Evolutionary conservation across 306 rosid genomes (phyloP), one percentile per base, ranked within the genome.

Genomic region (Cicer judaicum): DNA sequence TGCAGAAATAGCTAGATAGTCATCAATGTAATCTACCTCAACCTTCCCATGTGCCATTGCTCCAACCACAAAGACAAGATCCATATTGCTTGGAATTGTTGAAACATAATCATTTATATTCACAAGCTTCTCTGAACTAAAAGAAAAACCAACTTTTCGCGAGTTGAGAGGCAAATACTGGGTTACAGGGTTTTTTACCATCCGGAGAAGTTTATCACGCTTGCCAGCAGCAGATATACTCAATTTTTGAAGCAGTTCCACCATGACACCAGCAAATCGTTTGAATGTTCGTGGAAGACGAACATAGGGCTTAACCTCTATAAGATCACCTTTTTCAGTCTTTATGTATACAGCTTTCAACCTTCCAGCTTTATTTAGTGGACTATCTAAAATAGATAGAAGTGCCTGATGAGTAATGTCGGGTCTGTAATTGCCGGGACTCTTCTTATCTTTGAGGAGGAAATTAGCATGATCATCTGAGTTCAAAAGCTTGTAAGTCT

Each of bases 331-430:
- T 71, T 84, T 86, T 46, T 88, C 97, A 7, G 98, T 93, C 83
- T 80, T 89, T 64, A 93, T 88, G 77, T 93, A 93, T 24, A 93
- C 92, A 39, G 80, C 82, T 57, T 74, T 80, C 91, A 93, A 78
- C 84, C 88, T 93, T 70, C 96, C 96, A 50, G 97, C 89, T 77
- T 93, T 89, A 75, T 90, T 90, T 9, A 93, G 72, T 2, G 93
- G 93, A 82, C 97, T 93, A 70, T 91, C 98, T 15, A 93, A 82
- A 80, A 93, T 87, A 72, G 80, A 75, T 47, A 93, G 77, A 41
- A 93, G 97, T 36, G 96, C 89, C 98, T 93, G 97, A 83, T 93
- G 98, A 75, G 85, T 67, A 10, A 93, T 93, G 62, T 93, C 98
- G 0, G 97, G 97, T 69, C 97, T 84, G 80, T 88, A 91, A 82